These are phyloP conservation scores for Groenewaldozyma sp. DNA, from an alignment of 1,139 yeast species.

Conservation along the genomic window DNA sequence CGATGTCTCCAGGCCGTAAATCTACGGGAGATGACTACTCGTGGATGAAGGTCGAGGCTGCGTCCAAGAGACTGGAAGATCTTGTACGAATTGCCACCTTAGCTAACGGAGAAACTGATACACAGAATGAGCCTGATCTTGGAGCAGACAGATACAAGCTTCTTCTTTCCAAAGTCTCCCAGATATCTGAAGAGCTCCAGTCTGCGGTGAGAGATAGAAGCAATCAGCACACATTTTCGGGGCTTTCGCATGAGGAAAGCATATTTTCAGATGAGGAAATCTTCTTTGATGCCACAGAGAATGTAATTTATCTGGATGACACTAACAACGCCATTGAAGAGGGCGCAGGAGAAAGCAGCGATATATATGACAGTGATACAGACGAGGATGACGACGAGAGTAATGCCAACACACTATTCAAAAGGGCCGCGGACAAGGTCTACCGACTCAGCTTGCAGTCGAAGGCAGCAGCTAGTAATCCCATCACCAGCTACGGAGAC, in stretches of 20 bases:
- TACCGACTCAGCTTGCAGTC: conserved; percentile 5
- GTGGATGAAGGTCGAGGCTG: not conserved
- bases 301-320: conserved; percentile 24
- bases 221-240: not conserved
- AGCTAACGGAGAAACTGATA: not conserved
- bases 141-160: not conserved
- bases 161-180: not conserved
- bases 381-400: conserved; percentile 7
- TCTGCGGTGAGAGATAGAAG: conserved; percentile 2
- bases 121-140: not conserved
- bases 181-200: conserved; percentile 2
- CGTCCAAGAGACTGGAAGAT: not conserved
- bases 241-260: conserved; percentile 10
- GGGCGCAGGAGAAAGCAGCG: not conserved
- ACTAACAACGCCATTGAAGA: conserved; percentile 20
- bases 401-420: too few species aligned
- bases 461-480: too few species aligned
- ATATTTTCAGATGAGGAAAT: conserved; percentile 37
- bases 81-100: not conserved
- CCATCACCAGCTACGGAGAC: too few species aligned
- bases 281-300: conserved; percentile 62
- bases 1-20: too few species aligned
- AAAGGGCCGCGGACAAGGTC: too few species aligned
- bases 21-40: not conserved
- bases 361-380: not conserved